Base-by-base conservation (phyloP, 805 yeast species). In the Kregervanrija fluxuum region DNA sequence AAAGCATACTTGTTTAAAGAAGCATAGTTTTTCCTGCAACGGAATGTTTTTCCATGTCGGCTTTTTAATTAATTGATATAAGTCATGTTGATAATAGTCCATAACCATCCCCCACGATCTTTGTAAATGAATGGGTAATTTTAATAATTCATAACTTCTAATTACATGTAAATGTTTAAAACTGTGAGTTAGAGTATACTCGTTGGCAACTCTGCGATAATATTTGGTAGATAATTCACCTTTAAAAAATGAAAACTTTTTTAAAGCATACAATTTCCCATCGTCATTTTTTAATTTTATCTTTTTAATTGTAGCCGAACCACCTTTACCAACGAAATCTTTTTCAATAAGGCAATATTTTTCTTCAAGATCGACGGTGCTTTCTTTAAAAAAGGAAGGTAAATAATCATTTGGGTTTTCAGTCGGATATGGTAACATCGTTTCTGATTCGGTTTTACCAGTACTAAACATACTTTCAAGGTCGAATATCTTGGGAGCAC, bases 81-180 rank as follows among this genome's bases (percentile, higher is more conserved):
- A 61, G 60, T 84, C 93, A 40, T 82, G 82, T 15, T 62, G 63
- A 53, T 87, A 82, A 43, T 64, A 72, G 50, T 82, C 86, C 71
- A 84, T 66, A 3, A 80, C 71, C 59, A 84, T 75, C 2, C 91
- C 93, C 93, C 93, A 85, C 2, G 86, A 82, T 50, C 89, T 66
- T 2, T 75, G 70, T 48, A 81, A 60, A 15, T 77, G 73, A 1
- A 82, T 69, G 44, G 82, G 84, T 15, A 82, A 68, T 45, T 78
- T 71, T 13, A 83, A 59, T 17, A 83, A 54, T 10, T 75, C 77
- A 50, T 70, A 67, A 4, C 82, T 78, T 33, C 70, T 70, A 9
- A 80, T 75, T 11, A 81, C 73, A 60, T 85, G 90, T 40, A 80
- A 66, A n/a, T 69, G 67, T 43, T 73, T 66, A 32, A 78, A 57